These are phyloP conservation scores for Ascochyta fabae DNA, from an alignment of 2,329 filamentous ascomycete species.

Conservation along the genomic window DNA sequence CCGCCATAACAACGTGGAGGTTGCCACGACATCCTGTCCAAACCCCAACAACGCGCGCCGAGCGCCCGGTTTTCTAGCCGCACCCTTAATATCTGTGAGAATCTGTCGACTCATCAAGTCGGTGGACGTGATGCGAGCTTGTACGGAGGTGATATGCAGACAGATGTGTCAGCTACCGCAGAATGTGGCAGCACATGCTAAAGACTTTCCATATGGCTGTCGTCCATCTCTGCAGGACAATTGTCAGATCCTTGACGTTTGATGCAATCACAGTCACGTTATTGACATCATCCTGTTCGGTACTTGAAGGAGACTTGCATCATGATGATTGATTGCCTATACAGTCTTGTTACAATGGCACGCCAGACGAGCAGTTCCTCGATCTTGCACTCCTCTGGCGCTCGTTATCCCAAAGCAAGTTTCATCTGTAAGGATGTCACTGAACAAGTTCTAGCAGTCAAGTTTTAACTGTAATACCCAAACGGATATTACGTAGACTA, in stretches of 20 bases:
- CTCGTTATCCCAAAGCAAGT: no score
- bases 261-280: background rate
- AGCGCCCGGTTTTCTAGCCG: background rate
- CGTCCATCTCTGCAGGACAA: background rate
- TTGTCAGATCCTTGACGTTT: background rate
- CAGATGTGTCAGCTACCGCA: slow-evolving; percentile 1
- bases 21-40: background rate
- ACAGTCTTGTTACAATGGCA: no score
- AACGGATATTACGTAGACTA: no score
- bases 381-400: no score
- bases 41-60: background rate
- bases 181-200: slow-evolving; percentile 2
- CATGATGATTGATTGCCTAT: no score
- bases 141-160: background rate
- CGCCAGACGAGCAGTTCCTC: no score
- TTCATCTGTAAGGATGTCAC: no score
- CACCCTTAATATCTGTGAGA: background rate
- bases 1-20: background rate
- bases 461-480: no score
- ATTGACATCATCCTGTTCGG: no score
- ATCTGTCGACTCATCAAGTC: background rate
- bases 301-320: no score
- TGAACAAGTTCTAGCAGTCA: no score
- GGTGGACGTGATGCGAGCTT: background rate
- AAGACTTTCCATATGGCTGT: background rate